A percentile compares a stretch with the other conserved stretches of the same genome.
phyloP scores from a whole-genome alignment of 768 basidiomycete genomes.

The Pleurotus tuber-regium region DNA sequence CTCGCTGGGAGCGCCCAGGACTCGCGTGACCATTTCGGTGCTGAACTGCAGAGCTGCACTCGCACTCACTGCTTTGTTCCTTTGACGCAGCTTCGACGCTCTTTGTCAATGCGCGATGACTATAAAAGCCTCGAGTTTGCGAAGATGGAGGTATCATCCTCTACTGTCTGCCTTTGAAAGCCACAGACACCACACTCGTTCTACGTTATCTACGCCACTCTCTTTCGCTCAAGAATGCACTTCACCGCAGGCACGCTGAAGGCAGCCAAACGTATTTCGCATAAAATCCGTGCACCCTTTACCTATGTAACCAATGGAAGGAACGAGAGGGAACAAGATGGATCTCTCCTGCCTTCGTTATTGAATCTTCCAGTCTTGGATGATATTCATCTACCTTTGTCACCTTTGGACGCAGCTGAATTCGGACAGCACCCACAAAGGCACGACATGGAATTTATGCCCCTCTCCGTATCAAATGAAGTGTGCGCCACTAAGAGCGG shows the following conservation, averaged over 20 bases:
- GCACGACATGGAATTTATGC: no score
- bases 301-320: background rate
- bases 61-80: no score
- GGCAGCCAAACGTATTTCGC: background rate
- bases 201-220: background rate
- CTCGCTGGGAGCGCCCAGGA: no score
- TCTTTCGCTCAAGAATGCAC: background rate
- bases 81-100: no score
- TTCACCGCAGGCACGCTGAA: constrained; percentile 1
- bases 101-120: no score
- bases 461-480: no score
- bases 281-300: background rate
- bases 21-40: no score
- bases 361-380: background rate
- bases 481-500: background rate
- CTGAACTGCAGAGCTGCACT: no score
- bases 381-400: background rate
- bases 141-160: no score
- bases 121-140: no score
- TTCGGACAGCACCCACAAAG: background rate
- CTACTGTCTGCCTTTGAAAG: background rate
- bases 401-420: background rate
- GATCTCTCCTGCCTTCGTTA: background rate
- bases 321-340: background rate
- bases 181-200: background rate